Base-by-base conservation (phyloP, 1,139 yeast genomes). In the Ashbya aceris region DNA sequence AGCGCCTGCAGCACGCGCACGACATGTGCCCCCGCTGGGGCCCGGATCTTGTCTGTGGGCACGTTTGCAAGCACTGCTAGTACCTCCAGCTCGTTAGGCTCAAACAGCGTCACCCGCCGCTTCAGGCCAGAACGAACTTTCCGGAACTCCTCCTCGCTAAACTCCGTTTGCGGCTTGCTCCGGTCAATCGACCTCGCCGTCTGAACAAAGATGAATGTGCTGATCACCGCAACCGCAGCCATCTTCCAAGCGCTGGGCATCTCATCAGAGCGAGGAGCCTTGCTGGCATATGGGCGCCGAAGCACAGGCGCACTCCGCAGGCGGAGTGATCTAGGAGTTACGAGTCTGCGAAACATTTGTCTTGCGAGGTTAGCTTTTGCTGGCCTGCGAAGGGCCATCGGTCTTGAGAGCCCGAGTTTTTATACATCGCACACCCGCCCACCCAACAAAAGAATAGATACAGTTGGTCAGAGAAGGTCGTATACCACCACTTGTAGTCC, bases 141-240 rank as follows among this genome's bases (percentile, higher is more conserved):
- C 49, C 77, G 81, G 67, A 77, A 80, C 53, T 83, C 93, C 44
- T 71, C 71, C 51, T 78, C 84, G 8, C 78, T 67, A 49, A 67
- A 67, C 27, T 76, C 69, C 31, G 66, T 76, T 53, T 73, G 74
- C 17, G 76, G 76, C 44, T 64, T 61, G 49, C 69, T 73, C 49
- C 73, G 72, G 45, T 77, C 79, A n/a, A 79, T 69, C 27, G 65
- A 64, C 27, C 66, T 64, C 2, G 77, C 76, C 2, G 76, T 78
- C 48, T 70, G 67, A 40, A 68, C 74, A 48, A 83, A 71, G 0
- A 73, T 67, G 11, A 68, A 76, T 7, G 78, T 68, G 2, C 83
- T 74, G 10, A 73, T 56, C n/a, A 72, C 51, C 33, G 74, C 73
- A 53, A 75, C 64, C 35, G 73, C 66, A 38, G 75, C 58, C 28